Base-by-base conservation (phyloP, 768 basidiomycete species). In the Crepidotus variabilis region DNA sequence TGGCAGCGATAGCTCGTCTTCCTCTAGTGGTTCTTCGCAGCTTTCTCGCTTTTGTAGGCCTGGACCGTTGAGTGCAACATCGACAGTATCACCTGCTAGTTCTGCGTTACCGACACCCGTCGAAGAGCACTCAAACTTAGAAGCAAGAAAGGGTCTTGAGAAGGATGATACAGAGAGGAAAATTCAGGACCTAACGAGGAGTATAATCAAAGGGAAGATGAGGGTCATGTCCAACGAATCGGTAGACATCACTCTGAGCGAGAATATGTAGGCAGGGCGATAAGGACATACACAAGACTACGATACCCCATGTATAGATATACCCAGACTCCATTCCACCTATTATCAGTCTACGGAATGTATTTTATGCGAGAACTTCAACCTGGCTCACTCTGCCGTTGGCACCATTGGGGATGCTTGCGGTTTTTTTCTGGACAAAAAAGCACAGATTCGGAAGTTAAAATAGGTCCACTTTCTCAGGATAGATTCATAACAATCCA, bases 81-180 rank as follows among this genome's bases (percentile, higher is more conserved):
- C 54, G 16, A 65, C 60, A 51, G 56, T 67, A 6, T 71, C 71
- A 0, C 66, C 72, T 36, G 60, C 58, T 1, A 66, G 60, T 34
- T 69, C 69, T 23, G 67, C 64, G 18, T 65, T 71, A 8, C 65
- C 65, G 9, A 73, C 71, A 1, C 72, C 72, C 28, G 57, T 65
- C 1, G 72, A 73, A 43, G 65, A 69, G 54, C 61, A 51, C 36
- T 32, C 55, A 14, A 11, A 20, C n/a, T 3, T 43, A 11, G 39
- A 28, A 22, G 43, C 36, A 11, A 53, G 45, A 18, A 36, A 39
- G 9, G 28, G 52, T 22, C 28, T 43, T 5, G 50, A 45, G 11
- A 14, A 20, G 14, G 48, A 21, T 39, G n/a, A 34, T 49, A 18
- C 39, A 6, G 50, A 33, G 47, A 23, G 21, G 39, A 43, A 20